phyloP scores from a whole-genome alignment of 2,329 filamentous ascomycete species.

The Aspergillus neotritici region DNA sequence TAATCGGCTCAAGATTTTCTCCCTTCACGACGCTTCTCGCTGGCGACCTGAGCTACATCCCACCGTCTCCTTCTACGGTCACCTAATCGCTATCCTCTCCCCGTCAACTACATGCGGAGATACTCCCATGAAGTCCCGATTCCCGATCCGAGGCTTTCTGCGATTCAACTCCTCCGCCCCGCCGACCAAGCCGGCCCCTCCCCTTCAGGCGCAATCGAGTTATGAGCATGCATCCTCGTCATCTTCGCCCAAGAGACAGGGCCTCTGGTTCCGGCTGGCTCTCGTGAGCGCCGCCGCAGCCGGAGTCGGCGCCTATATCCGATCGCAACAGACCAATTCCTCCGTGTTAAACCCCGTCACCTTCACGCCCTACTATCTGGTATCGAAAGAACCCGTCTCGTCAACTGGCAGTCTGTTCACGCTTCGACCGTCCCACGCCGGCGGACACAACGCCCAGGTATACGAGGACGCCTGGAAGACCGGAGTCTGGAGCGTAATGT shows the following conservation, averaged over 20 bases:
- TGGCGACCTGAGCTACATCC: no score
- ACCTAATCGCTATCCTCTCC: not conserved
- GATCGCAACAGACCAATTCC: slow-evolving; percentile 23
- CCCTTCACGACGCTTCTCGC: no score
- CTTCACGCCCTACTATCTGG: slow-evolving; percentile 39
- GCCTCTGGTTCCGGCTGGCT: slow-evolving; percentile 31
- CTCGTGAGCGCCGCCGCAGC: slow-evolving; percentile 32
- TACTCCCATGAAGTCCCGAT: slow-evolving; percentile 17
- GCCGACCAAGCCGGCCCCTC: no score
- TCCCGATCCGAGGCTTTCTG: slow-evolving; percentile 7
- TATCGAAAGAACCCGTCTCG: slow-evolving; percentile 41
- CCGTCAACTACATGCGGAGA: not conserved
- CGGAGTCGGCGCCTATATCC: slow-evolving; percentile 33
- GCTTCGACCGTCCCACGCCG: slow-evolving; percentile 32
- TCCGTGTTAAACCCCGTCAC: slow-evolving; percentile 31
- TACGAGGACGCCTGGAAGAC: slow-evolving; percentile 51
- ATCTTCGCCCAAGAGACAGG: slow-evolving; percentile 18
- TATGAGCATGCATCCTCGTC: slow-evolving; percentile 6
- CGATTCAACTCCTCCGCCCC: slow-evolving; percentile 16
- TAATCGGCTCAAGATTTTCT: no score
- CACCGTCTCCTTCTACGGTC: no score
- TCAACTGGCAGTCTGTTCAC: slow-evolving; percentile 45
- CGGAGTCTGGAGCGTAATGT: slow-evolving; percentile 80
- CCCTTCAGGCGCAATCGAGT: no score
- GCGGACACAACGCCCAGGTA: slow-evolving; percentile 28